These are phyloP conservation scores for Lentinula sp. DNA, from an alignment of 768 basidiomycete species.

Conservation along the genomic window DNA sequence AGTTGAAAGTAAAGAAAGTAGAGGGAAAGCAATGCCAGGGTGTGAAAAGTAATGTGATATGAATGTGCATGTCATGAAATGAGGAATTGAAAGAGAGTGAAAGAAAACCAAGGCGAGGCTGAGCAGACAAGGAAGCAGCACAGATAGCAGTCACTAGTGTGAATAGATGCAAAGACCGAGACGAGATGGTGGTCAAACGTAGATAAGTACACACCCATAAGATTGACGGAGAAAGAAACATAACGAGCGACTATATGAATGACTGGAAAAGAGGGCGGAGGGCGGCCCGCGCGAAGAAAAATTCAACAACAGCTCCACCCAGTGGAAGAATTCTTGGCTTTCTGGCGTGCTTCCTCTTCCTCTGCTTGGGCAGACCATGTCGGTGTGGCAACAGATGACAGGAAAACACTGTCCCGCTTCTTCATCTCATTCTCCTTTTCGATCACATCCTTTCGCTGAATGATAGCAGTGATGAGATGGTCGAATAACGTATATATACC, in stretches of 20 bases:
- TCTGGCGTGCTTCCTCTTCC: constrained; percentile 66
- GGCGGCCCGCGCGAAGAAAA: constrained; percentile 19
- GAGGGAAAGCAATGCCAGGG: constrained; percentile 14
- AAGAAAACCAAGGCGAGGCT: constrained; percentile 5
- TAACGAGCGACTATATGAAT: constrained; percentile 11
- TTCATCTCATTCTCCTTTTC: constrained; percentile 76
- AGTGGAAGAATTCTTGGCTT: constrained; percentile 40
- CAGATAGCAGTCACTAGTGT: constrained; percentile 8
- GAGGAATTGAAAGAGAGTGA: constrained; percentile 14
- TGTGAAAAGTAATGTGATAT: constrained; percentile 4
- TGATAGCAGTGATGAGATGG: constrained; percentile 74
- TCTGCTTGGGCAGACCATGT: constrained; percentile 78
- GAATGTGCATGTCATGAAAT: constrained; percentile 14
- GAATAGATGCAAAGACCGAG: constrained; percentile 12
- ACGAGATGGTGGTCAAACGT: background rate
- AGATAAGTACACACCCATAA: constrained; percentile 9
- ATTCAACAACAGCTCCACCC: constrained; percentile 66
- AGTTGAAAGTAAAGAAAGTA: constrained; percentile 20
- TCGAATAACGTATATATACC: constrained; percentile 81
- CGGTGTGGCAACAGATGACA: constrained; percentile 57
- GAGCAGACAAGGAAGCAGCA: constrained; percentile 24
- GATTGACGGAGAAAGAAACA: constrained; percentile 12
- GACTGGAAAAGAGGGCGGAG: constrained; percentile 3
- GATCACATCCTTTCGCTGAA: constrained; percentile 70
- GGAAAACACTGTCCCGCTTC: constrained; percentile 79